These are phyloP conservation scores for Eucalyptus decipiens DNA, from an alignment of 345 rosid genomes.

Conservation along the genomic window DNA sequence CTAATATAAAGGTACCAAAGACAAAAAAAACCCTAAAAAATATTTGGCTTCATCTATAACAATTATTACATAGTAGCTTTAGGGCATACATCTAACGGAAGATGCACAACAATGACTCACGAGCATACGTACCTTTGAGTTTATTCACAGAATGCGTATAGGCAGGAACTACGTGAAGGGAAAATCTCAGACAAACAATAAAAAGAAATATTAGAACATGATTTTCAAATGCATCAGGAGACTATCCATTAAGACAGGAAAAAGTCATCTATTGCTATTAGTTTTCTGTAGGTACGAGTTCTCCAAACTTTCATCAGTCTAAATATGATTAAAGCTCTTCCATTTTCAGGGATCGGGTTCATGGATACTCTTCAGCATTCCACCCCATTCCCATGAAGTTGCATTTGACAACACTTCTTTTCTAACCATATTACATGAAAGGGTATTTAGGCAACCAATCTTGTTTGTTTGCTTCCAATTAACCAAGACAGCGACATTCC, in stretches of 20 bases:
- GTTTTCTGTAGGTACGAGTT: background rate
- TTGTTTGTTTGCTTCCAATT: background rate
- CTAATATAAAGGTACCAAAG: too few relatives aligned
- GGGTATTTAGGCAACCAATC: background rate
- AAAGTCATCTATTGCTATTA: background rate
- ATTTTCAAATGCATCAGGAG: background rate
- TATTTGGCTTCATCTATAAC: too few relatives aligned
- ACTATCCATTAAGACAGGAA: background rate
- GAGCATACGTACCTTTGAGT: background rate
- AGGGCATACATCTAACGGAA: too few relatives aligned
- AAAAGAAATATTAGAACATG: background rate
- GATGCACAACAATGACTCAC: background rate
- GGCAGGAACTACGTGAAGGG: background rate
- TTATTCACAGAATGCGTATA: background rate
- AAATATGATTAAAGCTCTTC: background rate
- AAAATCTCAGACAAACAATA: background rate
- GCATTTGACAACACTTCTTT: background rate
- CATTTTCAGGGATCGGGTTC: background rate
- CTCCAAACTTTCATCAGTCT: background rate
- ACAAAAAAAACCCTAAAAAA: too few relatives aligned
- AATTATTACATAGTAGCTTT: too few relatives aligned
- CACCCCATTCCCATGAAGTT: background rate
- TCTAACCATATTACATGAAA: background rate
- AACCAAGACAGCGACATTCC: background rate
- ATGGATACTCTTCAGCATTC: background rate